Base-by-base conservation (phyloP, 257 asterid species). In the Echites panduratus region DNA sequence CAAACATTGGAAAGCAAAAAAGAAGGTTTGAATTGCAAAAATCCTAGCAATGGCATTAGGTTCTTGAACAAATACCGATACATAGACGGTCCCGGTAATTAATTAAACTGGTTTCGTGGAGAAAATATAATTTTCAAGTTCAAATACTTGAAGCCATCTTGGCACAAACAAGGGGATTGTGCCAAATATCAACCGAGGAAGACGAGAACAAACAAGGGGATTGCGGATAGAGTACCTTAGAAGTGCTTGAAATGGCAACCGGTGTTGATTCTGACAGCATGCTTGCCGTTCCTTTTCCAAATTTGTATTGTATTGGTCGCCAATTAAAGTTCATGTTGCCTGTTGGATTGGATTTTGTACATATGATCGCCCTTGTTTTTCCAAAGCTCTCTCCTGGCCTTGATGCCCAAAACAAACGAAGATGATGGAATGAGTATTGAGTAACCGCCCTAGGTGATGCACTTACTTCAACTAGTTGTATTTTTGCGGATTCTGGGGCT, bases 211-310 rank as follows among this genome's bases (percentile, higher is more conserved):
- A 40, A 26, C 16, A 61, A 19, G 9, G 57, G 27, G 47, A 7
- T 17, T 70, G 41, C 12, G 38, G 38, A 35, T 7, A 13, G 63
- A 73, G 53, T 62, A 73, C 76, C 32, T 19, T 61, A 62, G 40
- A 47, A 8, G 41, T 29, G 50, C 7, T 32, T 9, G 63, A 44
- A 19, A 62, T 19, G 48, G 59, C 43, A n/a, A 48, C 4, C 5
- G 62, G 9, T 27, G 49, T 4, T 45, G 70, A 8, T 47, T 52
- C 62, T 19, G 70, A 47, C 20, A 35, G 63, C 76, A 47, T 73
- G 56, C 49, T 35, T 72, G 47, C 44, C 57, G 19, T 40, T 1
- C 32, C 38, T 70, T 38, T 9, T 32, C 16, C 38, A 32, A 41
- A 5, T 41, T 41, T 41, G 38, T 1, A 32, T 32, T 41, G 45